Conservation (phyloP, 2,329 filamentous ascomycete species). For the Neofusicoccum cordaticola region DNA sequence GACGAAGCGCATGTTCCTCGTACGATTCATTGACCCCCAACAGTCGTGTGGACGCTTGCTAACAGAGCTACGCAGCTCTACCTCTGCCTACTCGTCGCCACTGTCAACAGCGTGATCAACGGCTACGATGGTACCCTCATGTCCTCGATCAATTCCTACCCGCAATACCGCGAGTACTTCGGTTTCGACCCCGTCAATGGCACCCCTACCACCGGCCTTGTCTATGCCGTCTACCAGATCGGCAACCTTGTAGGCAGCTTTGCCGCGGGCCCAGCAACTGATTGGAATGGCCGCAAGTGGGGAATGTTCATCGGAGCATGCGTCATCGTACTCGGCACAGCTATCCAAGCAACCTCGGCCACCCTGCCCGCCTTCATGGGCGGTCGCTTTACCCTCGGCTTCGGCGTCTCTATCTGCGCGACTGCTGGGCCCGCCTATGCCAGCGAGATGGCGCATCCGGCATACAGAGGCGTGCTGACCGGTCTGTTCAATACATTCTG, state of each 20-base stretch:
- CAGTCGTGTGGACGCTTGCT: not conserved
- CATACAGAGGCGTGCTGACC: constrained; percentile 60
- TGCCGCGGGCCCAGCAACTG: constrained; percentile 43
- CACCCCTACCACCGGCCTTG: constrained; percentile 43
- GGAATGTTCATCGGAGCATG: constrained; percentile 57
- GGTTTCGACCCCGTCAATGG: constrained; percentile 37
- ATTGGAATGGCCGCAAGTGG: constrained; percentile 42
- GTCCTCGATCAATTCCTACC: constrained; percentile 48
- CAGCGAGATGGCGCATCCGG: constrained; percentile 62
- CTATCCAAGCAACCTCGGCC: constrained; percentile 49
- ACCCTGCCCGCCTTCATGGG: constrained; percentile 55
- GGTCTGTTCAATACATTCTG: constrained; percentile 56
- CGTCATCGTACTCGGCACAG: constrained; percentile 52
- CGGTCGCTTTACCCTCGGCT: constrained; percentile 62
- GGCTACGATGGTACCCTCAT: constrained; percentile 52
- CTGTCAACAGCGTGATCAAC: constrained; percentile 47
- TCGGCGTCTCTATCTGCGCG: constrained; percentile 59
- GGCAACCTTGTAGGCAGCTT: constrained; percentile 47
- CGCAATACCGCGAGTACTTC: constrained; percentile 46
- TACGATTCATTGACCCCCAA: constrained; percentile 17
- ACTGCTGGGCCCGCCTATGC: constrained; percentile 63
- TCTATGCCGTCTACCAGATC: constrained; percentile 50
- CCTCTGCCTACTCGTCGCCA: constrained; percentile 41
- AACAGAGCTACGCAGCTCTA: constrained; percentile 34
- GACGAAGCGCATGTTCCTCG: constrained; percentile 46